Conservation (phyloP, 305 asterid genomes). For the Fraxinus platypoda region DNA sequence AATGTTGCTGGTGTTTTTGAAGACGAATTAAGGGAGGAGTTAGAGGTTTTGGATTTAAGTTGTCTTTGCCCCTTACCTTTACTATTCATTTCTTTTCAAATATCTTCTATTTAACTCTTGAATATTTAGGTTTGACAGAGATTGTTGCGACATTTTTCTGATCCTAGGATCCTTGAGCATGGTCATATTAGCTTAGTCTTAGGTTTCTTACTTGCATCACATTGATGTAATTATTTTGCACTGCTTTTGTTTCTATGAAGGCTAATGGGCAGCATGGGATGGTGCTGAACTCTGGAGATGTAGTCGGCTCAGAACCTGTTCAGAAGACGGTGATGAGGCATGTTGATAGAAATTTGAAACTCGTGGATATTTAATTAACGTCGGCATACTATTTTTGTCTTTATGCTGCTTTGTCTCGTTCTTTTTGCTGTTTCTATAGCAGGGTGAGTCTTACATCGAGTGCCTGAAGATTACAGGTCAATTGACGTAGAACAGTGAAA, state of each 20-base stretch:
- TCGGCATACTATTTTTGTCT: conserved; percentile 24
- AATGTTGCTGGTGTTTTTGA: conserved; percentile 43
- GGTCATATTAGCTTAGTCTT: conserved; percentile 10
- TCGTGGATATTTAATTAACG: background rate
- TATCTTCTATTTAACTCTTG: background rate
- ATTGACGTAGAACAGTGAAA: background rate
- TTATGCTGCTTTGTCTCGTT: conserved; percentile 25
- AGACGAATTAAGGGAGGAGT: conserved; percentile 57
- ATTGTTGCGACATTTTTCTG: background rate
- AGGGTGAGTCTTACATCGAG: conserved; percentile 45
- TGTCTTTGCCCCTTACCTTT: conserved; percentile 28
- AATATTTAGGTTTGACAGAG: conserved; percentile 5
- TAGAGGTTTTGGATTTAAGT: conserved; percentile 71
- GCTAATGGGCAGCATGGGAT: conserved; percentile 37
- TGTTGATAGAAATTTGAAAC: conserved; percentile 20
- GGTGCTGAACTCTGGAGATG: conserved; percentile 34
- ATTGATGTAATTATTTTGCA: conserved; percentile 18
- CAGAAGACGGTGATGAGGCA: conserved; percentile 43
- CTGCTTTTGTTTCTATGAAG: conserved; percentile 42
- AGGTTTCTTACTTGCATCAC: background rate
- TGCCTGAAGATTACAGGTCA: conserved; percentile 31
- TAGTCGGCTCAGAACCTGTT: conserved; percentile 37
- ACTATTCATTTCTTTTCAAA: background rate
- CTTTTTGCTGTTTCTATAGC: conserved; percentile 25
- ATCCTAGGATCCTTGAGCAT: background rate